Base-by-base conservation (phyloP, 23 red algal species). In the Agarophyton chilense region DNA sequence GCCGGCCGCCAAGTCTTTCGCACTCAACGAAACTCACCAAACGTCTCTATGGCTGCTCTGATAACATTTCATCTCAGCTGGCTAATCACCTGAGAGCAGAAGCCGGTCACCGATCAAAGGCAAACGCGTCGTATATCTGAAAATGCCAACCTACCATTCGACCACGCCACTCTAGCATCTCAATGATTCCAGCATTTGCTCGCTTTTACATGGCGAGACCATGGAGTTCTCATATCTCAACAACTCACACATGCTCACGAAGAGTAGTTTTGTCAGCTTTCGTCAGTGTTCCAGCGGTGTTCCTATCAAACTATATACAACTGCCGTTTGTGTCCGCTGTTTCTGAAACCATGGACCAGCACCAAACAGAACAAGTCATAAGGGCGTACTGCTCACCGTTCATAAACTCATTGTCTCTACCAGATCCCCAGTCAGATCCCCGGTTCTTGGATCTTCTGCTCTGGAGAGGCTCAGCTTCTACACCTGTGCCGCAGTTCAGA, bases 141-240 rank as follows among this genome's bases (percentile, higher is more conserved):
- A 9, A 12, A 12, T 47, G 44, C 56, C 56, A 61, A 11, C 22
- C 26, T 18, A 65, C 60, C 26, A 65, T 11, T 10, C 29, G 29
- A 38, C 35, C 60, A 17, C 26, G 31, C 60, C 26, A 14, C 21
- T 36, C 9, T 38, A 11, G 26, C 31, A 29, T 1, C 0, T 39
- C 38, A 34, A 74, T 74, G 68, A 43, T n/a, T 47, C 68, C 68
- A 47, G 68, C 68, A 7, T 74, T 74, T 39, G 3, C n/a, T 47
- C 41, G 26, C 39, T 34, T 0, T 21, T 47, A 39, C 41, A 21
- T 29, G 24, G 41, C 40, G 1, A 6, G 34, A 19, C 1, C 41
- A 74, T 5, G 5, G 22, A 4, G 24, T 7, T 1, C 43, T 3
- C 68, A 74, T 65, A 4, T 9, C 6, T 18, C 2, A 18, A 47